Conservation (phyloP, 1,139 yeast species). For the Diutina mesorugosa region DNA sequence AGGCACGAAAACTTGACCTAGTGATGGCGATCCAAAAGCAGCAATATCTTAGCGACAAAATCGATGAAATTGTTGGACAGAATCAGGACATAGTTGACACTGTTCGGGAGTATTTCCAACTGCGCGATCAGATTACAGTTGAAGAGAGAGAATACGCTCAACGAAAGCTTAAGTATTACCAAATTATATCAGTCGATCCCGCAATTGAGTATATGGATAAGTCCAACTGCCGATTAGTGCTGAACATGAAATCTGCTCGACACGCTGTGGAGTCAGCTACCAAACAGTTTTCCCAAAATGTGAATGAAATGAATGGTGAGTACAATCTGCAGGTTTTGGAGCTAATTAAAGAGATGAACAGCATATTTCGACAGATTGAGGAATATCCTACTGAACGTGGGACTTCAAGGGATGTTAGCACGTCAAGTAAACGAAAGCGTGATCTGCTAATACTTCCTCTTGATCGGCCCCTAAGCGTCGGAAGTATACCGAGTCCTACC, state of each 20-base stretch:
- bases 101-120: not conserved
- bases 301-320: not conserved
- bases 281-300: not conserved
- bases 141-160: not conserved
- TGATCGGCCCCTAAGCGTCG: not conserved
- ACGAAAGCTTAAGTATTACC: not conserved
- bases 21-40: not conserved
- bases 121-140: not conserved
- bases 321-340: not conserved
- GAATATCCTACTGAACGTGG: not conserved
- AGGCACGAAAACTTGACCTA: not conserved
- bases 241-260: not conserved
- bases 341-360: not conserved
- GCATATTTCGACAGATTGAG: not conserved
- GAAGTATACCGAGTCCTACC: slow-evolving; percentile 1
- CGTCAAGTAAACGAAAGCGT: not conserved
- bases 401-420: not conserved
- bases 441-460: not conserved
- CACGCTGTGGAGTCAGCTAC: not conserved
- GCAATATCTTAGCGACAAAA: not conserved
- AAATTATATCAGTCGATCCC: not conserved
- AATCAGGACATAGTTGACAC: not conserved
- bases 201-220: not conserved
- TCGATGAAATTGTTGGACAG: not conserved
- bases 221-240: not conserved